A percentile compares a stretch with the other conserved stretches of the same genome.
Conservation (phyloP, 352 stramenopile genomes). For the Phytophthora pisi region DNA sequence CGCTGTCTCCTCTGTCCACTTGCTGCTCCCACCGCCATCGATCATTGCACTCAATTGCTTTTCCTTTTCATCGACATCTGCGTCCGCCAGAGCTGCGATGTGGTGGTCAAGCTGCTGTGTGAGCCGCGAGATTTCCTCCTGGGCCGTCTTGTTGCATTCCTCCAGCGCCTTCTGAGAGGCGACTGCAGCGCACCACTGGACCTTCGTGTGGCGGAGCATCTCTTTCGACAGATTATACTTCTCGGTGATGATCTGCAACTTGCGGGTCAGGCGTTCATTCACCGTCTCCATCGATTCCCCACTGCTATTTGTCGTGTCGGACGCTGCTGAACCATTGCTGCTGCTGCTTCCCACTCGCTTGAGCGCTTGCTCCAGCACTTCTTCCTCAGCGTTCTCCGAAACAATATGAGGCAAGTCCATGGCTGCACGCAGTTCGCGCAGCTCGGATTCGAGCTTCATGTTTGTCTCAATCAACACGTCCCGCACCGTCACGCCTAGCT, state of each 20-base stretch:
- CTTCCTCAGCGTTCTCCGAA: constrained; percentile 31
- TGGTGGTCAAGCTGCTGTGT: constrained; percentile 55
- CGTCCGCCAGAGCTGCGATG: constrained; percentile 35
- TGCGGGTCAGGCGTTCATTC: constrained; percentile 40
- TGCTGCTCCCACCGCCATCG: constrained; percentile 32
- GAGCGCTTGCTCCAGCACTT: constrained; percentile 32
- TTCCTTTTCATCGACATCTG: constrained; percentile 22
- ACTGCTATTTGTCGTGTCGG: constrained; percentile 28
- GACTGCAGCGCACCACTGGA: constrained; percentile 66
- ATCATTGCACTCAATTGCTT: constrained; percentile 30
- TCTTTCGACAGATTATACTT: constrained; percentile 56
- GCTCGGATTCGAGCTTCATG: constrained; percentile 53
- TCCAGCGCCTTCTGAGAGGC: constrained; percentile 70
- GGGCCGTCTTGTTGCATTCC: constrained; percentile 55
- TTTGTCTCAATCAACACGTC: constrained; percentile 64
- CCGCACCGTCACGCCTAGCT: constrained; percentile 45
- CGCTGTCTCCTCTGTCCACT: constrained; percentile 60
- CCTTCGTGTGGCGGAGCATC: constrained; percentile 67
- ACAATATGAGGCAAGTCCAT: constrained; percentile 34
- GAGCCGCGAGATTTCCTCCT: constrained; percentile 55
- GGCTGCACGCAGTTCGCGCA: constrained; percentile 43
- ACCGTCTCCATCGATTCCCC: constrained; percentile 31
- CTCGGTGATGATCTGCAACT: constrained; percentile 50
- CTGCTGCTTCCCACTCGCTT: constrained; percentile 39
- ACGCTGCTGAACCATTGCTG: constrained; percentile 39